Evolutionary conservation across 306 rosid species (phyloP).

Genomic region (Ziziphus jujuba): DNA sequence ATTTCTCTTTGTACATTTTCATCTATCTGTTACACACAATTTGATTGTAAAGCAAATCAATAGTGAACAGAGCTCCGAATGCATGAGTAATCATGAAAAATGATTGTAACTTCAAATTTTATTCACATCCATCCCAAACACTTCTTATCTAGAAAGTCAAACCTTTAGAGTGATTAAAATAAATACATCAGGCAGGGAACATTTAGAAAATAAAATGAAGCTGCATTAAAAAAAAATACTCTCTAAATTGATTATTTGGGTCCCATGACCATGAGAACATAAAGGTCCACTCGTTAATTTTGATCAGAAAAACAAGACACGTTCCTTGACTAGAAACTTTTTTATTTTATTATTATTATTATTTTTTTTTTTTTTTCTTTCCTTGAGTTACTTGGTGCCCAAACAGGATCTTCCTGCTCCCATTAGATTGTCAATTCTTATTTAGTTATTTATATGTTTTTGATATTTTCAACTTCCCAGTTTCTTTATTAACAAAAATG

Average conservation of each 20-base stretch:
- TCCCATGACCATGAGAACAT: too few species aligned
- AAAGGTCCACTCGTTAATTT: not conserved
- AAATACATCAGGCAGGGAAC: too few species aligned
- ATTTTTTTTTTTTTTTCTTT: not conserved
- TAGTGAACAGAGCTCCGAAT: not conserved
- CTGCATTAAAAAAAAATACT: too few species aligned
- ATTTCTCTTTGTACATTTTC: conserved; percentile 96
- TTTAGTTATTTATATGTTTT: not conserved
- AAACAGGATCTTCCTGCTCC: not conserved
- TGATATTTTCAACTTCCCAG: not conserved
- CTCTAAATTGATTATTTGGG: too few species aligned
- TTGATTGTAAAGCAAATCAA: conserved; percentile 18
- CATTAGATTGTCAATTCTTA: not conserved
- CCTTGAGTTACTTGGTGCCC: not conserved
- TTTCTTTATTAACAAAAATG: not conserved
- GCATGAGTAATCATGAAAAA: not conserved
- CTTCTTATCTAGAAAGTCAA: too few species aligned
- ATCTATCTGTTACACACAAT: conserved; percentile 69
- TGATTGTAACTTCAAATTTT: too few species aligned
- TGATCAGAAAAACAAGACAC: too few species aligned
- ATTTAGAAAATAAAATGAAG: too few species aligned
- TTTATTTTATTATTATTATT: too few species aligned
- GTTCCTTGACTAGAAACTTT: too few species aligned
- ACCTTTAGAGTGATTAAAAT: too few species aligned
- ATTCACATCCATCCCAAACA: too few species aligned